Base-by-base conservation (phyloP, 345 rosid genomes). In the Ceriops decandra region DNA sequence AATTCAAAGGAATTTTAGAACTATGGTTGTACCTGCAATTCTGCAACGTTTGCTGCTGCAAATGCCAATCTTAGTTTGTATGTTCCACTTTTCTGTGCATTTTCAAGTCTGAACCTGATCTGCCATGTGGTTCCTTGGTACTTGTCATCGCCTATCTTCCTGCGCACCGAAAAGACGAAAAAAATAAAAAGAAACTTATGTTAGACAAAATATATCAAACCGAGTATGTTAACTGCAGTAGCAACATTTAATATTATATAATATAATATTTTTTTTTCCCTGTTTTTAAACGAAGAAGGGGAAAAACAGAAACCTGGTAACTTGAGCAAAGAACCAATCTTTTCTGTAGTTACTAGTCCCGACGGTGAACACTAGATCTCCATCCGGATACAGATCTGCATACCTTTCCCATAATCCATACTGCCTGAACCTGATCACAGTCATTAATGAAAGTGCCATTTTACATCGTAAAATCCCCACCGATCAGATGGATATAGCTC, bases 351-450 rank as follows among this genome's bases (percentile, higher is more conserved):
- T 86, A 46, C 95, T 87, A 20, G 58, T 52, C 9, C 89, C 98
- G 52, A 90, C 75, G 0, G 82, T 87, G 75, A 90, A 92, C 2
- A 87, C 82, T 67, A 90, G 66, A 68, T 92, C 98, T 42, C 72
- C 80, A 15, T 81, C 78, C 1, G 96, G 93, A 57, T 88, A 92
- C 33, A 88, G 6, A 32, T 92, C 93, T 56, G 87, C 73, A 3
- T 90, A 92, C 76, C 96, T 87, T 54, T 92, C 98, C 96, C 96
- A 92, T 16, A 92, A 49, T 57, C 98, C 97, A 33, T 90, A 90
- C 28, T 90, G 98, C 73, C 98, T 78, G 54, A 90, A 92, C 81
- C 95, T 90, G 81, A 22, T 17, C 30, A 56, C n/a, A 54, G 70
- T 28, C 9, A 47, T 20, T 38, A 24, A 67, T 16, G 30, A 33